phyloP scores from a whole-genome alignment of 2,329 filamentous ascomycete species.

The Fusarium humuli region DNA sequence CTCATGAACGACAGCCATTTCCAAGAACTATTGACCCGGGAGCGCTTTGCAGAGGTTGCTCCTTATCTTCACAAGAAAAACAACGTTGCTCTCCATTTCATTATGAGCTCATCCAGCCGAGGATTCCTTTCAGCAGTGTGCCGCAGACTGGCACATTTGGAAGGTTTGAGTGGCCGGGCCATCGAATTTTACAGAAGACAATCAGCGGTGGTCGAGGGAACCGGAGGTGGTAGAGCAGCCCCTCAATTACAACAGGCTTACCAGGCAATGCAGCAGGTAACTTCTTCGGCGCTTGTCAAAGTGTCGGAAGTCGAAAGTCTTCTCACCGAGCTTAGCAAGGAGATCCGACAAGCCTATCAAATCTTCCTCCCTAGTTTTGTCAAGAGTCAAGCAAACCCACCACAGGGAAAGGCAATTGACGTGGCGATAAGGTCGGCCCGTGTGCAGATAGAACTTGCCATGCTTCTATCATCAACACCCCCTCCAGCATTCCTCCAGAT shows the following conservation, averaged over 20 bases:
- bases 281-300: slow-evolving; percentile 65
- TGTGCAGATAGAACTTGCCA: slow-evolving; percentile 61
- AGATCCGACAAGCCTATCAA: slow-evolving; percentile 65
- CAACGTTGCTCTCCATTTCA: slow-evolving; percentile 69
- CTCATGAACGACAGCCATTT: slow-evolving; percentile 66
- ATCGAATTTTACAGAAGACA: slow-evolving; percentile 63
- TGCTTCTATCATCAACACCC: slow-evolving; percentile 63
- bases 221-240: slow-evolving; percentile 54
- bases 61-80: slow-evolving; percentile 65
- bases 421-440: slow-evolving; percentile 60
- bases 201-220: slow-evolving; percentile 55
- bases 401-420: slow-evolving; percentile 58
- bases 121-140: slow-evolving; percentile 77
- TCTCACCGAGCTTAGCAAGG: slow-evolving; percentile 60
- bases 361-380: slow-evolving; percentile 58
- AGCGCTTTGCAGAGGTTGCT: slow-evolving; percentile 62
- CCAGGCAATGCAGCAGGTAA: slow-evolving; percentile 64
- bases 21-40: slow-evolving; percentile 60
- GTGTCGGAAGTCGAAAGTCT: slow-evolving; percentile 72
- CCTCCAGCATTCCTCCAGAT: slow-evolving; percentile 64
- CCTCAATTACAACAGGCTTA: slow-evolving; percentile 68
- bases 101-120: slow-evolving; percentile 80
- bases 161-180: slow-evolving; percentile 61
- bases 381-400: slow-evolving; percentile 60
- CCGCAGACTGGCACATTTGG: slow-evolving; percentile 70